Base-by-base conservation (phyloP, 495 filamentous ascomycete genomes). In the Bacidia gigantensis region DNA sequence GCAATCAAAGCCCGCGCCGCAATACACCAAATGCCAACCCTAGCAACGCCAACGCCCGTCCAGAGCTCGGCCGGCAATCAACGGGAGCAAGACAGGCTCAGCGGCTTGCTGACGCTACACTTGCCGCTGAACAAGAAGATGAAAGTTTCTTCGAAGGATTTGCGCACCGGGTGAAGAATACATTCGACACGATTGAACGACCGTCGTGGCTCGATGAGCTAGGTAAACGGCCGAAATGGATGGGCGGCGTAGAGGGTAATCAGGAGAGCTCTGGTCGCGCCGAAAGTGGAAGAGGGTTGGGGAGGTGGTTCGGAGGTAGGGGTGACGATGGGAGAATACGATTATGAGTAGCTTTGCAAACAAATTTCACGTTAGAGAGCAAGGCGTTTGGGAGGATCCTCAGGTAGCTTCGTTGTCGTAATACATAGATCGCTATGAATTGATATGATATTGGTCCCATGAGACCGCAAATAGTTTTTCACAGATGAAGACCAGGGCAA, bases 91-190 rank as follows among this genome's bases (percentile, higher is more conserved):
- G 66, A 41, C 56, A 66, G 47, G 58, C 58, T 26, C 52, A 62
- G 46, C 54, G 59, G 44, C 49, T 63, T 40, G 55, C 43, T 39
- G 63, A 55, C 29, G 62, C 64, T 11, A 66, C 69, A 2, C 61
- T 65, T 9, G 72, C 71, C 12, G 76, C 72, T 7, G 78, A 81
- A 49, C 73, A 75, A 2, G 83, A 87, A 25, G 86, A 92, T 18
- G 81, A 85, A 56, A 82, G 78, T 41, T 87, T 94, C 64, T 88
- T 95, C 59, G 76, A 83, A 51, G 82, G 79, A 18, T 82, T 96
- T 50, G 80, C 83, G 0, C 87, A 94, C 61, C 74, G 92, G 35
- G 80, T 98, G 49, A 80, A 75, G 60, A 98, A 98, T 62, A 95
- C 92, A 2, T 77, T 97, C 48, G 92, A 98, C 49, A 85, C 81